Percentiles rank a stretch among this genome's conserved stretches.
These are phyloP conservation scores for Botrytis pseudocinerea DNA, from an alignment of 2,329 filamentous ascomycete genomes.

Conservation along the genomic window DNA sequence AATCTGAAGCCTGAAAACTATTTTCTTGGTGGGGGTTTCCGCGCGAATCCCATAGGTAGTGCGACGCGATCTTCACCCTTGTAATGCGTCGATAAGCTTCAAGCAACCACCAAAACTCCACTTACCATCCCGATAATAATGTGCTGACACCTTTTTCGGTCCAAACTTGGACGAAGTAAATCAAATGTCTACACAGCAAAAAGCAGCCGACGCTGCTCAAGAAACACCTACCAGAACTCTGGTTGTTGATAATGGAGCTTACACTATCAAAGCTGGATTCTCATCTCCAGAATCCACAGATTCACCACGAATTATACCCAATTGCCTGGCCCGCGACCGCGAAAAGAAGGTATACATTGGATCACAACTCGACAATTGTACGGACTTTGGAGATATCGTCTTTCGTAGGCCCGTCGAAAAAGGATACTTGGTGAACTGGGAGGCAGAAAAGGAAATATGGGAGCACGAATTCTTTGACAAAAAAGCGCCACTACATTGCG, in stretches of 20 bases:
- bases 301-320: slow-evolving; percentile 74
- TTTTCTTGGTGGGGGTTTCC: slow-evolving; percentile 18
- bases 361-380: slow-evolving; percentile 74
- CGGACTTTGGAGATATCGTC: slow-evolving; percentile 83
- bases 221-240: slow-evolving; percentile 67
- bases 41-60: background rate
- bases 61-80: background rate
- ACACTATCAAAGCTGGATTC: slow-evolving; percentile 88
- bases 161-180: slow-evolving; percentile 1
- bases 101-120: background rate
- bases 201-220: slow-evolving; percentile 53
- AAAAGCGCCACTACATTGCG: slow-evolving; percentile 65
- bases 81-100: slow-evolving; percentile 6
- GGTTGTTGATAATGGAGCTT: slow-evolving; percentile 89
- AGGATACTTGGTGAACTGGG: slow-evolving; percentile 95
- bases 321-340: slow-evolving; percentile 83
- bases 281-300: slow-evolving; percentile 44
- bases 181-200: slow-evolving; percentile 40
- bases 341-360: slow-evolving; percentile 78
- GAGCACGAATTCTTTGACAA: slow-evolving; percentile 80
- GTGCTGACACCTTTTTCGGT: background rate
- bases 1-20: slow-evolving; percentile 14
- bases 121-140: background rate
- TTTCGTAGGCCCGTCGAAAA: slow-evolving; percentile 91
- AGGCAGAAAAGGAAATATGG: slow-evolving; percentile 94